Base-by-base conservation (phyloP, 2,329 filamentous ascomycete species). In the Pseudonectria foliicola region DNA sequence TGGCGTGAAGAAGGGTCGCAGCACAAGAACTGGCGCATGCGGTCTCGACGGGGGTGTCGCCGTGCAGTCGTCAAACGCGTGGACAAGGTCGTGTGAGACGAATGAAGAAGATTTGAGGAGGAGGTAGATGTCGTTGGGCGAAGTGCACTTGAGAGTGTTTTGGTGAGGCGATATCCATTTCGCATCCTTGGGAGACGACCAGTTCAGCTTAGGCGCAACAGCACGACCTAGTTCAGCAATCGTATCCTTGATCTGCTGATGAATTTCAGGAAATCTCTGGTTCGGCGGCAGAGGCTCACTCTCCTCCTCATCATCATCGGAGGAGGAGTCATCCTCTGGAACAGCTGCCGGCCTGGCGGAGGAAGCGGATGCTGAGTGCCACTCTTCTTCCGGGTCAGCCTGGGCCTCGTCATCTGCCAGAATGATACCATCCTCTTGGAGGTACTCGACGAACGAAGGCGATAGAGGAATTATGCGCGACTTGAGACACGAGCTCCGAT, bases 131-230 rank as follows among this genome's bases (percentile, higher is more conserved):
- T 98, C 92, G 57, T 92, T 93, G 3, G 92, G 78, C 1, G 78
- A 80, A 4, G 79, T 80, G 62, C 92, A 98, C 60, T 94, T 87
- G 64, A 95, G 83, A 30, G 85, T 93, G 61, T 98, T 98, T 51
- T 80, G 62, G 71, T 90, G 57, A 63, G 62, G 80, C 62, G 74
- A 78, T 60, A 98, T 95, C 83, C 88, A 95, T 14, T 85, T 86
- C 7, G 92, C 92, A 56, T 98, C 92, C 60, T 95, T 95, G 4
- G 92, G 92, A 4, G 88, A 82, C 6, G 89, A 95, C 92, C 92
- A 98, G 66, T 96, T 96, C 30, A 98, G 68, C 62, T 98, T 98
- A 1, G 92, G 92, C 2, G 84, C 81, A 7, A 95, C 89, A 40
- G 81, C 78, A 39, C 90, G 90, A 12, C 86, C 89, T 1, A 96